A percentile compares a stretch with the other conserved stretches of the same genome.
phyloP scores from a whole-genome alignment of 2,329 filamentous ascomycete species.

The Penicillium verrucosum region DNA sequence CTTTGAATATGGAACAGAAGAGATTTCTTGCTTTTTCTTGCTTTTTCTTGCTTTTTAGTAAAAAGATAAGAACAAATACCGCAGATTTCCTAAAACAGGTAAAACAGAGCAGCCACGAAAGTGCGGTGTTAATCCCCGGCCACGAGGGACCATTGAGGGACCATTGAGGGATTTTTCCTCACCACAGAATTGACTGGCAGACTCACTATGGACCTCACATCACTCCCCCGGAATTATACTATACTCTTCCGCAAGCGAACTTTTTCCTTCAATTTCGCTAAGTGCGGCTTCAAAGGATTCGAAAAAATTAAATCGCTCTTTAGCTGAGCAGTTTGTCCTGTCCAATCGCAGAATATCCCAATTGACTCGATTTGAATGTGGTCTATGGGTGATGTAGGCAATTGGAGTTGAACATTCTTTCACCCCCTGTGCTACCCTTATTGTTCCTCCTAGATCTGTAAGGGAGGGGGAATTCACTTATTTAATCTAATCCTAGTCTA shows the following conservation, averaged over 20 bases:
- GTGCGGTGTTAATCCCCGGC: conserved; percentile 1
- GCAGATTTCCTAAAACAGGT: conserved; percentile 1
- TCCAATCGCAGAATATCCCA: conserved; percentile 16
- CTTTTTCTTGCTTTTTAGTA: neutral
- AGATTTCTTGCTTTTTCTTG: neutral
- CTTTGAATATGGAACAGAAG: neutral
- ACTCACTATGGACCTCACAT: conserved; percentile 5
- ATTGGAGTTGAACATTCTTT: neutral
- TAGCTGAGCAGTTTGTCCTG: conserved; percentile 18
- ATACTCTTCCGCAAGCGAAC: conserved; percentile 8
- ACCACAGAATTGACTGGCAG: conserved; percentile 10
- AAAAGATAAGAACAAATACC: conserved; percentile 11
- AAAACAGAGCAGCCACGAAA: conserved; percentile 5
- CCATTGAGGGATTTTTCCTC: conserved; percentile 23
- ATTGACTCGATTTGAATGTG: neutral
- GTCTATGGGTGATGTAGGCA: neutral
- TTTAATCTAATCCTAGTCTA: neutral
- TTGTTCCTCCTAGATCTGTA: neutral
- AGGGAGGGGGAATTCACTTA: neutral
- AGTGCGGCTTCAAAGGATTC: neutral
- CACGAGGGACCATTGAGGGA: neutral
- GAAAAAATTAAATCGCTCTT: neutral
- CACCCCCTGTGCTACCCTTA: neutral
- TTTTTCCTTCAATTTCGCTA: neutral
- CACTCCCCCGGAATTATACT: neutral